A percentile compares a stretch with the other conserved stretches of the same genome.
phyloP scores from a whole-genome alignment of 257 asterid genomes.

The Fraxinus pennsylvanica region DNA sequence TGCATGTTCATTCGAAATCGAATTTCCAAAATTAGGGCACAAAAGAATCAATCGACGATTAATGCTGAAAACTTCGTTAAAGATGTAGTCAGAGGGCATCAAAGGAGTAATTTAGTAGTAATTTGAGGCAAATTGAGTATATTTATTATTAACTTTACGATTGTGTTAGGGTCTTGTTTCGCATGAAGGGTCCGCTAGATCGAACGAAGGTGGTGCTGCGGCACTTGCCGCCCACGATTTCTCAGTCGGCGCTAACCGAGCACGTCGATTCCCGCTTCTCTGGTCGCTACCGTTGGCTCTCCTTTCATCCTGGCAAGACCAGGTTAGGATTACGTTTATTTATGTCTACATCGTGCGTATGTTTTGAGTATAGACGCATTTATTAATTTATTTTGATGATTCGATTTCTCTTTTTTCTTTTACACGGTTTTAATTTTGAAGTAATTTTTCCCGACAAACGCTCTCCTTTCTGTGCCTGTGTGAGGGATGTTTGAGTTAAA shows the following conservation, averaged over 20 bases:
- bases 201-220: constrained; percentile 98
- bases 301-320: constrained; percentile 77
- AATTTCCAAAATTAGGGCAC: constrained; percentile 55
- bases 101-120: constrained; percentile 31
- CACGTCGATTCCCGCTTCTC: constrained; percentile 84
- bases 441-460: background rate
- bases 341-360: background rate
- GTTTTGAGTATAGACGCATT: background rate
- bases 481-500: background rate
- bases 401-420: background rate
- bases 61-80: constrained; percentile 25
- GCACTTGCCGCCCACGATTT: constrained; percentile 98
- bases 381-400: background rate
- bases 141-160: constrained; percentile 25
- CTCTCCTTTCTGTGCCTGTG: background rate
- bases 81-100: constrained; percentile 52
- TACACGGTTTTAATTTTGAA: background rate
- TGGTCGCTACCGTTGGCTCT: constrained; percentile 80
- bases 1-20: constrained; percentile 56
- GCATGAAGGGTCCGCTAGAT: constrained; percentile 95
- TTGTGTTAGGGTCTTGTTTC: constrained; percentile 64
- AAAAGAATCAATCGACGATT: constrained; percentile 11
- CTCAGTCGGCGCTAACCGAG: constrained; percentile 81
- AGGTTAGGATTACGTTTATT: constrained; percentile 49
- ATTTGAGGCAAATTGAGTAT: constrained; percentile 16